Evolutionary conservation across 305 asterid species (phyloP).

Genomic region (Withania somnifera): DNA sequence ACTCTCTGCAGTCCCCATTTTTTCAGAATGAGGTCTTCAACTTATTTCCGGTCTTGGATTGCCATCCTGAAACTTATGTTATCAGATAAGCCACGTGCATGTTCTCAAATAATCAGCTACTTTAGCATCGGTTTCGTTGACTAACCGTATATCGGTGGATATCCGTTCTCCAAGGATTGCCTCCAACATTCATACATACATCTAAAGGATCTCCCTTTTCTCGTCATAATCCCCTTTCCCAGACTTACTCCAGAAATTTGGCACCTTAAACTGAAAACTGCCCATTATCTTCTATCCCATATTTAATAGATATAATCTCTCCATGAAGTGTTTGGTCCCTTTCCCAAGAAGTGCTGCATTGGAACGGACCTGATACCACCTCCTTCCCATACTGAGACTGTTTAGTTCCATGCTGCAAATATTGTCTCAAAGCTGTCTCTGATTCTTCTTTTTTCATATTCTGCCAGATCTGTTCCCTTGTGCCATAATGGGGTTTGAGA

Average conservation of each 20-base stretch:
- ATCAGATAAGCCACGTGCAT: neutral
- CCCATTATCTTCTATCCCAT: neutral
- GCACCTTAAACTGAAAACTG: neutral
- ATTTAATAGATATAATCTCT: neutral
- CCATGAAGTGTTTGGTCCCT: neutral
- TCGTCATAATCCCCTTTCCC: neutral
- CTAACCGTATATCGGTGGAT: neutral
- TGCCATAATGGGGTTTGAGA: neutral
- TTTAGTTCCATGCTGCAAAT: neutral
- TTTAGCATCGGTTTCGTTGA: neutral
- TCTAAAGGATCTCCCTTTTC: neutral
- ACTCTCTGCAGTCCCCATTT: neutral
- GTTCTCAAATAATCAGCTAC: neutral
- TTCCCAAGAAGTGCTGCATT: neutral
- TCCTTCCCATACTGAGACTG: neutral
- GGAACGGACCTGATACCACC: neutral
- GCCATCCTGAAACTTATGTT: neutral
- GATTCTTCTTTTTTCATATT: neutral
- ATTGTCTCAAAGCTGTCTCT: neutral
- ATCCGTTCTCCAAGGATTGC: neutral
- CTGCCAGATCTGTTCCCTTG: neutral
- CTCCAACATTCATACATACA: neutral
- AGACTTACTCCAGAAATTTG: neutral
- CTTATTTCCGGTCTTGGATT: neutral
- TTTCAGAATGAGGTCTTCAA: neutral